Conservation (phyloP, 805 yeast species). For the Tetrapisispora fleetii region DNA sequence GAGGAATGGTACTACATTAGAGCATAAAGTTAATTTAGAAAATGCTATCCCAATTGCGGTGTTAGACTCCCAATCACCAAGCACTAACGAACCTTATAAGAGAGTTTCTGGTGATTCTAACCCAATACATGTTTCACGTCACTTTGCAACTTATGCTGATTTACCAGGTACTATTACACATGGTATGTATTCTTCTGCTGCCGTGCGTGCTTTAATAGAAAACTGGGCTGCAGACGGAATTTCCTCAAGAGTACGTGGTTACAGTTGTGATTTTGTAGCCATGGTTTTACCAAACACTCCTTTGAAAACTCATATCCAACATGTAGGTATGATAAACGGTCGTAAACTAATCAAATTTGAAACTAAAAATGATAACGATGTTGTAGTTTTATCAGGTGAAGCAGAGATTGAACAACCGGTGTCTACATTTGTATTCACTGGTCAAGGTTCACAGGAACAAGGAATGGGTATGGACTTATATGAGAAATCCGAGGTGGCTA, state of each 20-base stretch:
- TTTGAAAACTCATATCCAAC: slow-evolving; percentile 80
- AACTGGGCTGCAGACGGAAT: slow-evolving; percentile 98
- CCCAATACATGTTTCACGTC: slow-evolving; percentile 95
- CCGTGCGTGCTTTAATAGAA: slow-evolving; percentile 90
- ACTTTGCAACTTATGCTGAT: slow-evolving; percentile 84
- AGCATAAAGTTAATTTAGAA: slow-evolving; percentile 87
- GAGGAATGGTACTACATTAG: slow-evolving; percentile 88
- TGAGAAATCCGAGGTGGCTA: slow-evolving; percentile 82
- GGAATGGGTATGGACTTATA: slow-evolving; percentile 99
- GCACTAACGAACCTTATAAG: slow-evolving; percentile 93
- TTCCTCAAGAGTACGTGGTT: slow-evolving; percentile 91
- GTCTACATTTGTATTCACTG: slow-evolving; percentile 94
- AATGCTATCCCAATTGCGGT: slow-evolving; percentile 77
- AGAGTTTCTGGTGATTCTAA: slow-evolving; percentile 96
- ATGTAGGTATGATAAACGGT: slow-evolving; percentile 98
- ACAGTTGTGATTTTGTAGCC: slow-evolving; percentile 81
- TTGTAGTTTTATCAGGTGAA: slow-evolving; percentile 79
- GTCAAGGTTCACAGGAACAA: slow-evolving; percentile 99
- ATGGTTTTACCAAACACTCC: slow-evolving; percentile 97
- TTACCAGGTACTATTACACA: slow-evolving; percentile 97
- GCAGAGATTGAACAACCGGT: slow-evolving; percentile 99
- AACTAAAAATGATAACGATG: slow-evolving; percentile 75
- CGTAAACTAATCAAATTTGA: slow-evolving; percentile 93
- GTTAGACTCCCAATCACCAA: slow-evolving; percentile 65
- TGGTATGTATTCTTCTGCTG: slow-evolving; percentile 97